Evolutionary conservation across 768 basidiomycete species (phyloP).

Genomic region (Floccularia luteovirens): DNA sequence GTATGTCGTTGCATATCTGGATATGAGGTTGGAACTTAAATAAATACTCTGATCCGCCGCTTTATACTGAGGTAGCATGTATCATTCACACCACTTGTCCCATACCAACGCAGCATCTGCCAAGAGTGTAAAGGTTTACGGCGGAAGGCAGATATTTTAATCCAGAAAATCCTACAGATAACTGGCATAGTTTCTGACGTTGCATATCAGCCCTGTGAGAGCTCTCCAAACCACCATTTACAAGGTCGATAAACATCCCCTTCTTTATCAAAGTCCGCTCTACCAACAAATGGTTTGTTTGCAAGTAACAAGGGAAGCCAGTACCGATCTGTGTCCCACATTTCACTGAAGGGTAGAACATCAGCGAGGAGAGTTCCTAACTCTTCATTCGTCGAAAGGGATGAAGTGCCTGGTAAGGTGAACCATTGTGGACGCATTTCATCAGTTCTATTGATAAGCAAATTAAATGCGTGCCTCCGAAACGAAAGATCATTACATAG

Average conservation of each 20-base stretch:
- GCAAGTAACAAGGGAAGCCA: slow-evolving; percentile 63
- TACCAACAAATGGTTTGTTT: slow-evolving; percentile 30
- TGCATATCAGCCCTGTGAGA: too few relatives aligned
- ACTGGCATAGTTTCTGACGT: too few relatives aligned
- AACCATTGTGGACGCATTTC: slow-evolving; percentile 91
- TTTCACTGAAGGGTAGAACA: slow-evolving; percentile 52
- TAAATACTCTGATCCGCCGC: too few relatives aligned
- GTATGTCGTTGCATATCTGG: too few relatives aligned
- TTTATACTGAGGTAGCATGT: too few relatives aligned
- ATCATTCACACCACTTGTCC: too few relatives aligned
- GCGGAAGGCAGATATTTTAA: too few relatives aligned
- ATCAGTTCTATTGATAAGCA: slow-evolving; percentile 47
- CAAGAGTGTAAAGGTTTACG: too few relatives aligned
- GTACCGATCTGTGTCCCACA: slow-evolving; percentile 54
- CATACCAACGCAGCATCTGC: too few relatives aligned
- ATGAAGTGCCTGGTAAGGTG: slow-evolving; percentile 20
- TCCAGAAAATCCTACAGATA: too few relatives aligned
- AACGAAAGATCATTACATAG: slow-evolving; percentile 12
- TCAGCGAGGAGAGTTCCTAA: slow-evolving; percentile 11
- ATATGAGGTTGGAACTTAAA: too few relatives aligned
- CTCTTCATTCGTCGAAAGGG: background rate
- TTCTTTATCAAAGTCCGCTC: slow-evolving; percentile 33
- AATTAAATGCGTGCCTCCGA: background rate
- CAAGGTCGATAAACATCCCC: slow-evolving; percentile 21
- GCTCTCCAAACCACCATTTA: slow-evolving; percentile 37